Evolutionary conservation across 2,329 filamentous ascomycete genomes (phyloP), one percentile per base, ranked within the genome.

Genomic region (Rhynchosporium graminicola): DNA sequence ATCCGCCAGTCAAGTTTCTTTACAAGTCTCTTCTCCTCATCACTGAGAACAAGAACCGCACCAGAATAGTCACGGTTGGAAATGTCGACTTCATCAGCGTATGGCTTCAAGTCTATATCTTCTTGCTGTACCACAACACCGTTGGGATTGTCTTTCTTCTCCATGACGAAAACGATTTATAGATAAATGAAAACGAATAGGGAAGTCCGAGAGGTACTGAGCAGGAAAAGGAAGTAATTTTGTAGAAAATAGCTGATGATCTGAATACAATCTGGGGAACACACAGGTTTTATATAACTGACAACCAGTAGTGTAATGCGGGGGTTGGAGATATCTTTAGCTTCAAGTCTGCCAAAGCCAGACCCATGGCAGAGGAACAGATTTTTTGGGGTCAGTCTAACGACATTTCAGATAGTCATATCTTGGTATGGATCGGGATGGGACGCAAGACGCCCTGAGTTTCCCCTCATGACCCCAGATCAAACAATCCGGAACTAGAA

Each of bases 1-100:
- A 60, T 60, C 46, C 57, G 45, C 47, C 48, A 52, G n/a, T 60
- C 57, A 10, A 60, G 47, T 29, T 60, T 60, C 31, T 15, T 54
- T 15, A 60, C 57, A 4, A 60, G 47, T 13, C 15, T 9, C 20
- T 60, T 60, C 15, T 60, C 57, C 15, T 42, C 33, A 13, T 47
- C 38, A 43, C 50, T 51, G 42, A 52, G 47, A 7, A 20, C 42
- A 10, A 54, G 47, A 9, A 60, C 47, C 10, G 57, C 57, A 26
- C 57, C 57, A 12, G 57, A 52, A 20, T 60, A 60, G 10, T 60
- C 57, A 31, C 57, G 57, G 15, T 56, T 56, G 8, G 52, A 31
- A 13, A 45, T 56, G 2, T 56, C 52, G 13, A 43, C 15, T n/a
- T 40, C 20, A 15, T 50, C 57, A n/a, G n/a, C 33, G 26, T 50